Percentiles rank a stretch among this genome's conserved stretches.
Conservation (phyloP, 192 early-diverging fungal genomes). For the Umbelopsis isabellina region DNA sequence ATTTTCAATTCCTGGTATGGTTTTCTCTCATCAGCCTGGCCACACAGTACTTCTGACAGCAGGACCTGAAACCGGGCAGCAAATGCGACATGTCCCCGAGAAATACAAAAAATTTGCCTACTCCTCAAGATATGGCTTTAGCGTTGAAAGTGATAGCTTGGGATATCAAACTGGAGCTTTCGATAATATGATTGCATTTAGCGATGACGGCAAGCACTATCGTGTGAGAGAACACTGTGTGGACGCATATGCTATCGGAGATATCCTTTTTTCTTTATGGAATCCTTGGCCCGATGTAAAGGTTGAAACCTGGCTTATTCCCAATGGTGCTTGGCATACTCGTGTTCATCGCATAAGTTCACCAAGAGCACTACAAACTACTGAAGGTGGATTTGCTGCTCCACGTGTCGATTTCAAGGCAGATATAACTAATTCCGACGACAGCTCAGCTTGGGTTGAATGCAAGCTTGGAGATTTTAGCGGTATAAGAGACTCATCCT, state of each 20-base stretch:
- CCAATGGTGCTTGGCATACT: constrained; percentile 2
- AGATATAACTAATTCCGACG: constrained; percentile 1
- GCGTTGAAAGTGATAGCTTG: constrained; percentile 3
- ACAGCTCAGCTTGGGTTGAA: constrained; percentile 16
- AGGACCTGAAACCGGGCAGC: not conserved
- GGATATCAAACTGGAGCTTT: not conserved
- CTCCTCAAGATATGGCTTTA: constrained; percentile 12
- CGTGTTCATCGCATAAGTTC: constrained; percentile 16
- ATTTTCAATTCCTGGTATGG: constrained; percentile 13
- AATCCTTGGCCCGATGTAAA: constrained; percentile 13
- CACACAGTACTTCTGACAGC: not conserved
- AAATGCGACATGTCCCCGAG: constrained; percentile 6
- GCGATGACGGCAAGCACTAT: constrained; percentile 20
- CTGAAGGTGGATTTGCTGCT: constrained; percentile 21
- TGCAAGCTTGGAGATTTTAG: constrained; percentile 18
- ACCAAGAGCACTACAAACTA: not conserved
- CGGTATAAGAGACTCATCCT: constrained; percentile 11
- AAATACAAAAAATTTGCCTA: constrained; percentile 23
- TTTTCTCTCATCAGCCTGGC: not conserved
- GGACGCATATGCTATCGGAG: not conserved
- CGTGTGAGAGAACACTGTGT: constrained; percentile 9
- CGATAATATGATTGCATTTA: constrained; percentile 14
- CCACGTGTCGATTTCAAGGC: constrained; percentile 9
- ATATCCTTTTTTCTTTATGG: constrained; percentile 12
- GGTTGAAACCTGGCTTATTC: constrained; percentile 24